Conservation (phyloP, 2,329 filamentous ascomycete genomes). For the Hypoxylon sp. region DNA sequence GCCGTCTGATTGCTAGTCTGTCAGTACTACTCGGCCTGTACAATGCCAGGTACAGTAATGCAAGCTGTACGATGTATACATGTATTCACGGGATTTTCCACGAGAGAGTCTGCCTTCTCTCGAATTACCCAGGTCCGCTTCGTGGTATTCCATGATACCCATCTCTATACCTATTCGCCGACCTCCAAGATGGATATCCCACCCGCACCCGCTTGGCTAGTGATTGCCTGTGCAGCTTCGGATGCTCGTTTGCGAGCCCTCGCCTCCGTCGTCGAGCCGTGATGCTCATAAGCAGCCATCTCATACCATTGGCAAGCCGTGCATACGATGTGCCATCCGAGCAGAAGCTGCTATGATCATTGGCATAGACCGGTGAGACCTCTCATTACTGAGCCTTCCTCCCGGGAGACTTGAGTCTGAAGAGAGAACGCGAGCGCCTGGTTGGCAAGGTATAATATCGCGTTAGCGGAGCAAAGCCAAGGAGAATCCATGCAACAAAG, state of each 20-base stretch:
- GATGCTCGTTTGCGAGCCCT: conserved; percentile 16
- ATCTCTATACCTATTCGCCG: conserved; percentile 18
- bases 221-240: conserved; percentile 16
- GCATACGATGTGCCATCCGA: conserved; percentile 1
- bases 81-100: neutral
- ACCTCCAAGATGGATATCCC: conserved; percentile 14
- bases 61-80: conserved; percentile 13
- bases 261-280: neutral
- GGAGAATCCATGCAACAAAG: neutral
- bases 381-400: neutral
- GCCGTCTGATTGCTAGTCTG: too few relatives aligned
- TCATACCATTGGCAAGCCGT: conserved; percentile 10
- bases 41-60: conserved; percentile 23
- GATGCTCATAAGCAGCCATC: conserved; percentile 11
- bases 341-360: too few relatives aligned
- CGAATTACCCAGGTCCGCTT: conserved; percentile 9
- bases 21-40: too few relatives aligned
- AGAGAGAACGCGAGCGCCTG: too few relatives aligned
- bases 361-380: neutral
- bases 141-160: too few relatives aligned
- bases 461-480: neutral
- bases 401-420: too few relatives aligned
- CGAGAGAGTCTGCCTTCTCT: neutral
- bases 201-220: conserved; percentile 10
- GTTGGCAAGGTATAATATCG: neutral